Conservation (phyloP, 108 stramenopile genomes). For the Aurantiochytrium sp. region DNA sequence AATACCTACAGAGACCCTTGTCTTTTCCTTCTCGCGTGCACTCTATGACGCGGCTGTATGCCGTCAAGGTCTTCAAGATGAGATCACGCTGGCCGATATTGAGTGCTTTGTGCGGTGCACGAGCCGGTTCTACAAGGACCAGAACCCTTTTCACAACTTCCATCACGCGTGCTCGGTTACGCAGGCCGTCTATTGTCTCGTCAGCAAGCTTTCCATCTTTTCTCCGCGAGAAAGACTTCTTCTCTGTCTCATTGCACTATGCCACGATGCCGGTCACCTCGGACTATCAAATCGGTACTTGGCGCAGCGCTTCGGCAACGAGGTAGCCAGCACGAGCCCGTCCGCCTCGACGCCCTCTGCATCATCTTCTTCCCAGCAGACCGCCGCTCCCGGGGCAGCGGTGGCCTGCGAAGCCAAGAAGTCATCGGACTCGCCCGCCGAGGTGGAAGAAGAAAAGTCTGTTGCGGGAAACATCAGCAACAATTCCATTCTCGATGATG, state of each 20-base stretch:
- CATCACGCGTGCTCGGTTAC: background rate
- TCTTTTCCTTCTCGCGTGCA: background rate
- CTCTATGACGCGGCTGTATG: background rate
- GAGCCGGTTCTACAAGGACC: background rate
- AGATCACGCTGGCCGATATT: background rate
- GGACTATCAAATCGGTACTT: background rate
- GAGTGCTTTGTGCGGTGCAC: slow-evolving; percentile 4
- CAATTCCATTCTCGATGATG: background rate
- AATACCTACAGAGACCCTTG: background rate
- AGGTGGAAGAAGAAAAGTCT: background rate
- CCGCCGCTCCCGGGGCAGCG: no score
- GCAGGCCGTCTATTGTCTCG: background rate
- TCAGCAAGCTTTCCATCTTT: background rate
- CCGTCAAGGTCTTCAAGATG: background rate
- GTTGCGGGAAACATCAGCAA: background rate
- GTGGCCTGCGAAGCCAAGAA: background rate
- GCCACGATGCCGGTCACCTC: slow-evolving; percentile 12
- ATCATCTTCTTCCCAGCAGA: no score
- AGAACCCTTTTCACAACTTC: background rate
- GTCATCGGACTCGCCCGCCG: background rate
- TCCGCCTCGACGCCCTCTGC: background rate
- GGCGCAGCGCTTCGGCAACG: background rate
- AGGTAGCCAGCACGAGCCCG: background rate
- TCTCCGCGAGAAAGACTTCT: background rate
- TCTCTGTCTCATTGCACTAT: slow-evolving; percentile 6